Percentiles rank a stretch among this genome's conserved stretches.
These are phyloP conservation scores for Xylariaceae sp. DNA, from an alignment of 2,329 filamentous ascomycete genomes.

Conservation along the genomic window DNA sequence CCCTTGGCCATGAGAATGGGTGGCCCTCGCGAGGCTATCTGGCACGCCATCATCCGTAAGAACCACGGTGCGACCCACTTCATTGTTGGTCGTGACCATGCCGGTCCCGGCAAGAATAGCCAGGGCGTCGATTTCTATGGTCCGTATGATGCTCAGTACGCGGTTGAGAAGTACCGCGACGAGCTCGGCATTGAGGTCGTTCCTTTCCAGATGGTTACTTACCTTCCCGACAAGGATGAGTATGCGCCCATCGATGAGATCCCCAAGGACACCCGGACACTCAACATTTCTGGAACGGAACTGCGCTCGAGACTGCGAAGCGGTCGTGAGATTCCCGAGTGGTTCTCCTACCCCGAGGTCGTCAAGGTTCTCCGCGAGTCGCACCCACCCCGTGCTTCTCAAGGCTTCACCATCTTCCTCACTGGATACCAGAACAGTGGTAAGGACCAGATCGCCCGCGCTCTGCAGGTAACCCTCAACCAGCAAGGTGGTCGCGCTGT, in stretches of 20 bases:
- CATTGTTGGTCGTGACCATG: conserved; percentile 97
- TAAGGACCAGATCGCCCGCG: conserved; percentile 94
- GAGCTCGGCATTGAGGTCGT: conserved; percentile 99
- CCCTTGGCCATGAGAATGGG: conserved; percentile 99
- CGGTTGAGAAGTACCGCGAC: conserved; percentile 91
- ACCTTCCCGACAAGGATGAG: conserved; percentile 94
- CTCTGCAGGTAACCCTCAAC: conserved; percentile 94
- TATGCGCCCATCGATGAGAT: conserved; percentile 93
- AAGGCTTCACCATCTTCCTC: conserved; percentile 98
- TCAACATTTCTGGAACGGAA: conserved; percentile 84
- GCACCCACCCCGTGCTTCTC: conserved; percentile 81
- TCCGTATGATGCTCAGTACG: conserved; percentile 93
- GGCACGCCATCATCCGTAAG: conserved; percentile 99
- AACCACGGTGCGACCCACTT: conserved; percentile 99
- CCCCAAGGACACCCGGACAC: conserved; percentile 71
- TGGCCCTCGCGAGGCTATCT: conserved; percentile 95
- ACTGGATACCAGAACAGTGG: conserved; percentile 95
- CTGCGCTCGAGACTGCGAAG: conserved; percentile 86
- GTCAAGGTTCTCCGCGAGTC: conserved; percentile 94
- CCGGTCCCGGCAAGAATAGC: conserved; percentile 96
- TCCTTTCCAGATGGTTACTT: conserved; percentile 99
- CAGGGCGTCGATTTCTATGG: conserved; percentile 96
- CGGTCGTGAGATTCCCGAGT: conserved; percentile 92
- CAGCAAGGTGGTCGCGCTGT: conserved; percentile 95
- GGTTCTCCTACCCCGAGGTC: conserved; percentile 99